These are phyloP conservation scores for Leishmania major DNA, from an alignment of 208 protist genomes.

Conservation along the genomic window DNA sequence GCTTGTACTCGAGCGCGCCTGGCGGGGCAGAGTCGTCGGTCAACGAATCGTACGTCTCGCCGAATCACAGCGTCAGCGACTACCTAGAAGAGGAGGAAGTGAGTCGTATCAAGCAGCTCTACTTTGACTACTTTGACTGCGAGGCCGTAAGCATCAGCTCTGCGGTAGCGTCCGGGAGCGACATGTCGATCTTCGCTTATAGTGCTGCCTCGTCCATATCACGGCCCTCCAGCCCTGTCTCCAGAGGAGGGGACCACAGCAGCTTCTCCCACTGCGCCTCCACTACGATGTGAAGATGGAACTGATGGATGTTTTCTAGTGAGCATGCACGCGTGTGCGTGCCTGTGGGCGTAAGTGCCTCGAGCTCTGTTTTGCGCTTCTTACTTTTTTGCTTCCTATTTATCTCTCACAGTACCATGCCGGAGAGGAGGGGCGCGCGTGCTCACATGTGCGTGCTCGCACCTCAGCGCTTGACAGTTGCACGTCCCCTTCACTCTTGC, in stretches of 20 bases:
- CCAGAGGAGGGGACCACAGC: slow-evolving; percentile 13
- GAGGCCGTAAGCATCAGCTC: slow-evolving; percentile 55
- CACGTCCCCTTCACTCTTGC: not conserved
- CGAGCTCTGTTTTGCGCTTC: too few species aligned
- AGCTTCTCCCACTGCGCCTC: slow-evolving; percentile 31
- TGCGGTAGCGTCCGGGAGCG: slow-evolving; percentile 9
- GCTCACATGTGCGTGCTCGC: not conserved
- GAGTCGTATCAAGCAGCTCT: slow-evolving; percentile 75
- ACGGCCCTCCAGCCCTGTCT: slow-evolving; percentile 11
- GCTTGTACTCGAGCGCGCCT: slow-evolving; percentile 10
- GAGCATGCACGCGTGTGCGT: not conserved
- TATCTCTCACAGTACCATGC: not conserved
- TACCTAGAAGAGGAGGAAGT: slow-evolving; percentile 69
- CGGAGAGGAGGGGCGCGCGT: not conserved
- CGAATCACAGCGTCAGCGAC: slow-evolving; percentile 39
- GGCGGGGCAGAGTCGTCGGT: not conserved
- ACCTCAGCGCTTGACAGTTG: not conserved
- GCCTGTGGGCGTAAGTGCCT: not conserved
- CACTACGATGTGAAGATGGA: slow-evolving; percentile 23
- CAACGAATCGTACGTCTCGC: slow-evolving; percentile 14
- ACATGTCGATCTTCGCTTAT: slow-evolving; percentile 17
- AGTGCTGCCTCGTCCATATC: not conserved
- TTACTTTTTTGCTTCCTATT: not conserved
- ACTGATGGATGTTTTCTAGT: not conserved
- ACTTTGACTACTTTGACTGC: slow-evolving; percentile 92